These are phyloP conservation scores for Cladosporium sphaerospermum DNA, from an alignment of 2,329 filamentous ascomycete species.

Conservation along the genomic window DNA sequence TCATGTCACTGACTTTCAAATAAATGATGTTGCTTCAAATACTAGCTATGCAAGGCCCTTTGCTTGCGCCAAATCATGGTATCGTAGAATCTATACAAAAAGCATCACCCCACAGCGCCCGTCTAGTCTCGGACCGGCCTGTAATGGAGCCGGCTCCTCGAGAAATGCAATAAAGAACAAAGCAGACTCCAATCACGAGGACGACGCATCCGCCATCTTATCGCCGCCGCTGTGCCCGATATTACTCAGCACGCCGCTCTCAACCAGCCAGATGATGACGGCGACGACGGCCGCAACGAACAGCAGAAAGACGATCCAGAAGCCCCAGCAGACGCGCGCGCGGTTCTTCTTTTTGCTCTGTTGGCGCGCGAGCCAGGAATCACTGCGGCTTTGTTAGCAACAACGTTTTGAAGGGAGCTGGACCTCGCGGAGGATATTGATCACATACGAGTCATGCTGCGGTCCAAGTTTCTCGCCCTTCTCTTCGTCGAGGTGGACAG, in stretches of 20 bases:
- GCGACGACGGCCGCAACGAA: conserved; percentile 42
- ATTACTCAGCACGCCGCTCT: conserved; percentile 17
- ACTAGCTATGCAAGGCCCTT: no score
- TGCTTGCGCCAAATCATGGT: background rate
- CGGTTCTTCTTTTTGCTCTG: conserved; percentile 42
- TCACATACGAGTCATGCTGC: conserved; percentile 2
- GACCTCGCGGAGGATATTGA: no score
- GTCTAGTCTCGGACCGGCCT: background rate
- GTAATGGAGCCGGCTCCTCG: background rate
- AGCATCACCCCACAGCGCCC: background rate
- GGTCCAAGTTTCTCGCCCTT: conserved; percentile 4
- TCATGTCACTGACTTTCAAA: no score
- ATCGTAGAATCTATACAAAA: background rate
- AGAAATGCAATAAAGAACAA: background rate
- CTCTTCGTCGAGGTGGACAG: conserved; percentile 52
- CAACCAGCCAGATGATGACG: conserved; percentile 40
- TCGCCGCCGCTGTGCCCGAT: background rate
- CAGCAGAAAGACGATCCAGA: conserved; percentile 42
- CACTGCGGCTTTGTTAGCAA: conserved; percentile 29
- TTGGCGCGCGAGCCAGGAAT: conserved; percentile 50
- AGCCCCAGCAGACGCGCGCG: conserved; percentile 43
- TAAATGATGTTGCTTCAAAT: no score
- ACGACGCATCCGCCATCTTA: background rate
- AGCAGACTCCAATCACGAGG: background rate
- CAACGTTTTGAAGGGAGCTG: background rate